Evolutionary conservation across 257 asterid species (phyloP), one percentile per base, ranked within the genome.

Genomic region (Verbena officinalis): DNA sequence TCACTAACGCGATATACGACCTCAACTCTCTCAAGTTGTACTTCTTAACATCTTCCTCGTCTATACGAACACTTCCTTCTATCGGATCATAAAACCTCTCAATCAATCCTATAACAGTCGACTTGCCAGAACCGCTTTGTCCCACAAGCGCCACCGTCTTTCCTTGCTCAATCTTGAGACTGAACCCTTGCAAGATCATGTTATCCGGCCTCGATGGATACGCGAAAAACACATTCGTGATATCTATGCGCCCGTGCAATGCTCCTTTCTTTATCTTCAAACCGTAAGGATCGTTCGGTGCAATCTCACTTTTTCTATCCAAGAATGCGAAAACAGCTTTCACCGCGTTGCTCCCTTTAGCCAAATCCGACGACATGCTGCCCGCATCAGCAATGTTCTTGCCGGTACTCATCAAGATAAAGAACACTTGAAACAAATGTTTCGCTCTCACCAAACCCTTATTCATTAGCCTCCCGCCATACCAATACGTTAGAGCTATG

Each of bases 331-430:
- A 84, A 54, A 77, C 73, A 17, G 89, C 81, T 59, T 61, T 75
- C 4, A 89, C 82, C 3, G 86, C 89, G 5, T 67, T 77, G 67
- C 83, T 75, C 1, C 97, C 91, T 80, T 76, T 83, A 2, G 89
- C 92, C 59, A 89, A 55, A 68, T 89, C 97, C 1, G 85, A 69
- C 0, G 93, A 81, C 91, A 86, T 81, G 74, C 86, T 86, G 54
- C 97, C 94, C 7, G 97, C 93, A 20, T 89, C 97, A 5, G 95
- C 94, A 22, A 89, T 86, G 71, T 59, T 81, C 77, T 82, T 80
- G 0, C 97, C 95, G 0, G 95, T 89, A 71, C 94, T 84, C 91
- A 89, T 81, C 72, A 89, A 53, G 55, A 89, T 80, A 76, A 86
- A 86, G 72, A 89, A 86, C 17, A 68, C 88, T 73, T 84, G 86